Base-by-base conservation (phyloP, 352 stramenopile genomes). In the Phytophthora ramorum region DNA sequence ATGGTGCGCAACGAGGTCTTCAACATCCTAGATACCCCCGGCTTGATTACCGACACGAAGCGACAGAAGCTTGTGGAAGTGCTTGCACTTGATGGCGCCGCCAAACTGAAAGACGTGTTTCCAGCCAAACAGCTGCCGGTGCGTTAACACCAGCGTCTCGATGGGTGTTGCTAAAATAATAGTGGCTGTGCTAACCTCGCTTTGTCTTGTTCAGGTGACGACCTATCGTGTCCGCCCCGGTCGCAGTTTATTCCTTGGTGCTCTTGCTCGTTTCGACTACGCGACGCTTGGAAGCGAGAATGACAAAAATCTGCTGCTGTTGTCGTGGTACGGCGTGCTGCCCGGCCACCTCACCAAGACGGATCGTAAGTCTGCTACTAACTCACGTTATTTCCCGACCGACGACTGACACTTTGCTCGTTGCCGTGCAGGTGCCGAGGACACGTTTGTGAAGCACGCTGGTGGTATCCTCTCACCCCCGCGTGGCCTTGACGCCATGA, bases 241-340 rank as follows among this genome's bases (percentile, higher is more conserved):
- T 7, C 85, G 84, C 12, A 93, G 77, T 46, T 78, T 96, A 30
- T 96, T 96, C 58, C 73, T 96, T 6, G 85, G 87, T 28, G 85
- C 77, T 12, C 79, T 96, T 20, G 75, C 66, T 17, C 87, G 85
- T 9, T 92, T 94, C 30, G 87, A 96, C 61, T 96, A 93, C 50
- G 85, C 87, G 58, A 73, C 71, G 4, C 54, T 77, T 19, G 76
- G 63, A 20, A 64, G 50, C 2, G 44, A 76, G 2, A 76, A 65
- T 16, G 71, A 79, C 53, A 84, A 84, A 41, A 90, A 91, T 63
- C 34, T 89, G 19, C 35, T 96, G 30, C 63, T 96, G 24, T 59
- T 96, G 55, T 83, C 85, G 35, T 96, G 86, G 85, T 90, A 92
- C 50, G 87, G 87, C n/a, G 84, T 96, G 28, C 54, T 96, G 16